Conservation (phyloP, 2,329 filamentous ascomycete genomes). For the Tympanopsis confertula region DNA sequence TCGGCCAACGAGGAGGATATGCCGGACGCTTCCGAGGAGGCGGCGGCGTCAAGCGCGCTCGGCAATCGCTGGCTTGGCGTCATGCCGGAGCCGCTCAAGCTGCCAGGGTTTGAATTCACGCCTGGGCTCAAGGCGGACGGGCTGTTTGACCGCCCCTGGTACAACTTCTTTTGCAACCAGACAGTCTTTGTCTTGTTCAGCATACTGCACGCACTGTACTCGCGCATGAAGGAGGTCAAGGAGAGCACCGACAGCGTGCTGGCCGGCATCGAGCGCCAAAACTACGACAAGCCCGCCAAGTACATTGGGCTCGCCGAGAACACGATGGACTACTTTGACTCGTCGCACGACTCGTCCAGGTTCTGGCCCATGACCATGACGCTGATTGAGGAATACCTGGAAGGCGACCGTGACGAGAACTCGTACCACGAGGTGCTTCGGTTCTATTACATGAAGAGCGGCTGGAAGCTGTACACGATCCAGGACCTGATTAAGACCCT, state of each 20-base stretch:
- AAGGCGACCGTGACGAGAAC: slow-evolving; percentile 68
- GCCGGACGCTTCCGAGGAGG: slow-evolving; percentile 46
- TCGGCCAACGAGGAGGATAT: slow-evolving; percentile 71
- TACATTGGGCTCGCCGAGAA: slow-evolving; percentile 77
- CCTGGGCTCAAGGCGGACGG: slow-evolving; percentile 57
- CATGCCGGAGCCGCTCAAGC: slow-evolving; percentile 40
- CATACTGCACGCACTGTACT: slow-evolving; percentile 83
- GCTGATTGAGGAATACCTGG: slow-evolving; percentile 77
- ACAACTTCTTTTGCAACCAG: slow-evolving; percentile 85
- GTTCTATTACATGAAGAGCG: slow-evolving; percentile 79
- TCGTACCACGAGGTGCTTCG: slow-evolving; percentile 84
- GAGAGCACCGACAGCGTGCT: slow-evolving; percentile 62
- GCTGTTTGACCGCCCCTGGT: slow-evolving; percentile 68
- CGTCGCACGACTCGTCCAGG: slow-evolving; percentile 44
- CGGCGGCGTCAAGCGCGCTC: slow-evolving; percentile 46
- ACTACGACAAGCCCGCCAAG: slow-evolving; percentile 67
- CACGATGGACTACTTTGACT: slow-evolving; percentile 65
- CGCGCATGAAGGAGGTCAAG: slow-evolving; percentile 74
- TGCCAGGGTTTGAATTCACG: neutral
- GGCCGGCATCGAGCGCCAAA: slow-evolving; percentile 62
- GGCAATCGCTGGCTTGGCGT: slow-evolving; percentile 56
- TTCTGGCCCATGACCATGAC: slow-evolving; percentile 80
- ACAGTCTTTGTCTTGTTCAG: slow-evolving; percentile 91
- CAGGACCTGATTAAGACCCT: slow-evolving; percentile 78
- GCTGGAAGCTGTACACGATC: slow-evolving; percentile 88